Percentiles rank a stretch among this genome's conserved stretches.
Conservation (phyloP, 345 rosid species). For the Citropsis articulata region DNA sequence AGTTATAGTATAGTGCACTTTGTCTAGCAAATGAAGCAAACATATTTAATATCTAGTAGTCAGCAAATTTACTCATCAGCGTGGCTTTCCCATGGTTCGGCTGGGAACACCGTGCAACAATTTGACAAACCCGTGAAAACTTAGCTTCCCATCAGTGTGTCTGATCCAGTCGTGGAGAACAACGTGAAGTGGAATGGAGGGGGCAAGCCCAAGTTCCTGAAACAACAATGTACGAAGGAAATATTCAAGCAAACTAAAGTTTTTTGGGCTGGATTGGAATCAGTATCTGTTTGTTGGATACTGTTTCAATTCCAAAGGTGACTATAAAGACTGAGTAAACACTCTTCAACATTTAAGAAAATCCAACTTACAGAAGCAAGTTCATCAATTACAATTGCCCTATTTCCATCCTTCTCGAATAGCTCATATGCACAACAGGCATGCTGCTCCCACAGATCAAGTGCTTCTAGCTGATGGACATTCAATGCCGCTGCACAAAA, state of each 20-base stretch:
- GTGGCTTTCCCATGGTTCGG: constrained; percentile 41
- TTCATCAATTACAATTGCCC: constrained; percentile 83
- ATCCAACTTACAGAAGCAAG: constrained; percentile 73
- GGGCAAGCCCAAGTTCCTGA: constrained; percentile 98
- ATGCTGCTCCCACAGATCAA: constrained; percentile 83
- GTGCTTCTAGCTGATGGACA: constrained; percentile 91
- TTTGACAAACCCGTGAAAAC: constrained; percentile 88
- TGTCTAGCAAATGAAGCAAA: not conserved
- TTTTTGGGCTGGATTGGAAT: not conserved
- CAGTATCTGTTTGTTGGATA: not conserved
- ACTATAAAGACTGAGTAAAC: no score
- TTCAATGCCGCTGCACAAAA: constrained; percentile 94
- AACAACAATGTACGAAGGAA: constrained; percentile 4
- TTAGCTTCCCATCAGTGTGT: constrained; percentile 89
- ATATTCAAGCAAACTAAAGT: not conserved
- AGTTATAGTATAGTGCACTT: not conserved
- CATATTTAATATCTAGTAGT: not conserved
- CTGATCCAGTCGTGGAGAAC: constrained; percentile 94
- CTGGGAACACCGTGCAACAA: constrained; percentile 71
- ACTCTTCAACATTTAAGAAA: not conserved
- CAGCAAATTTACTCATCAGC: constrained; percentile 19
- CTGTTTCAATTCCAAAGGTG: not conserved
- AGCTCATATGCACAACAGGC: constrained; percentile 81
- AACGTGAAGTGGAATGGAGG: constrained; percentile 81
- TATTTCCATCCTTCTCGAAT: constrained; percentile 89